Base-by-base conservation (phyloP, 2,329 filamentous ascomycete species). In the Trichoderma semiorbis region DNA sequence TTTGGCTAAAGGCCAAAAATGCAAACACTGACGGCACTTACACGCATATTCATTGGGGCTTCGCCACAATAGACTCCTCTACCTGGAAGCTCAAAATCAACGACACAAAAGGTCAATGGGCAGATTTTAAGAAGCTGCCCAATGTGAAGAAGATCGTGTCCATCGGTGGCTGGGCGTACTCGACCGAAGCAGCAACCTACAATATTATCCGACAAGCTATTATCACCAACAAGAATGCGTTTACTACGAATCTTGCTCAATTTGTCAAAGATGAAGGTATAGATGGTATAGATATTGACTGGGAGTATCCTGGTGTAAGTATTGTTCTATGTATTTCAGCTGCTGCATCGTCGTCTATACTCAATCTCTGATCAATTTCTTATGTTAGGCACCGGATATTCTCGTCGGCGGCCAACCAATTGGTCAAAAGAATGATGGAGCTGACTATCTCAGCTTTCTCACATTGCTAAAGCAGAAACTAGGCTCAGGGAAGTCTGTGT, bases 401-500 rank as follows among this genome's bases (percentile, higher is more conserved):
- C 55, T 28, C 3, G 32, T 61, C 24, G 10, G 5, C n/a, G 47
- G 47, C 11, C n/a, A 24, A 12, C 58, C 58, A 10, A 61, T n/a
- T 4, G 58, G 58, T 36, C 24, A 26, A n/a, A 32, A 32, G 32
- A 14, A 14, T 16, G 58, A 61, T 16, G 21, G 21, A 16, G 8
- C 30, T 21, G 32, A 61, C 1, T 61, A 61, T 16, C 32, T 61
- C 2, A 36, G n/a, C 5, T 61, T 61, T 12, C 30, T 61, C 21
- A 32, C 32, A 7, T 12, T 34, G 10, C 18, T 61, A 3, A 61
- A 32, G 0, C n/a, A 34, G 30, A 61, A 61, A 7, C 71, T 79
- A 39, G 83, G 55, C 28, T 78, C 73, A 53, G 78, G 67, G 16
- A 81, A 79, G 69, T 74, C 78, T 0, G 72, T 83, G 2, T 83